Base-by-base conservation (phyloP, 352 stramenopile species). In the Globisporangium barbulae region DNA sequence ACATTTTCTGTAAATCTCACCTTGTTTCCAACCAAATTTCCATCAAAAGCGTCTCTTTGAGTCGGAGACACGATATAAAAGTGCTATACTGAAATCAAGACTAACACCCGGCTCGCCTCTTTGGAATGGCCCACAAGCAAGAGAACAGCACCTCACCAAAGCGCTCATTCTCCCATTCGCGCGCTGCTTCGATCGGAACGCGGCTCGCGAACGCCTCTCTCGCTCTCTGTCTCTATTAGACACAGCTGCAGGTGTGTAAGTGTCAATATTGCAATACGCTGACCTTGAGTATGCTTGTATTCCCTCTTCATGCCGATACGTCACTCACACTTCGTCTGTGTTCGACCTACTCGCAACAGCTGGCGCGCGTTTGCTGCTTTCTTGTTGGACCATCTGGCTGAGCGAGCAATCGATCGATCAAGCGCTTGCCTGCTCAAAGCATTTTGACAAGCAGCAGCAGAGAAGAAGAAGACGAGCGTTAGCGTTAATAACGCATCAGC, bases 151-250 rank as follows among this genome's bases (percentile, higher is more conserved):
- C 21, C 15, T 31, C 48, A n/a, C 48, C 22, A 54, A 39, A 39
- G 37, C n/a, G 35, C 31, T 1, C 33, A 44, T 10, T 58, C 37
- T 61, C 54, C 42, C 28, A 57, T 28, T 57, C 50, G 50, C 30
- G 50, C 50, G 30, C 50, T 57, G 50, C 50, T 57, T 57, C 50
- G 35, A n/a, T 44, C 35, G 50, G 50, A 57, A 57, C 50, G 50
- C 50, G 50, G 50, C 50, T 28, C 50, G 50, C 50, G 30, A 57
- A 25, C 50, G 17, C 33, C 28, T 31, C 35, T 12, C 30, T 54
- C 52, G 15, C 21, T 22, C 21, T 17, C 35, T 13, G 6, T 9
- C n/a, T 15, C 53, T 12, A 21, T n/a, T 30, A n/a, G 21, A 21
- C 54, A 37, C 2, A 28, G 31, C 2, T n/a, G 21, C 53, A 50